Base-by-base conservation (phyloP, 176 grass and related monocot species). In the Musa schizocarpa region DNA sequence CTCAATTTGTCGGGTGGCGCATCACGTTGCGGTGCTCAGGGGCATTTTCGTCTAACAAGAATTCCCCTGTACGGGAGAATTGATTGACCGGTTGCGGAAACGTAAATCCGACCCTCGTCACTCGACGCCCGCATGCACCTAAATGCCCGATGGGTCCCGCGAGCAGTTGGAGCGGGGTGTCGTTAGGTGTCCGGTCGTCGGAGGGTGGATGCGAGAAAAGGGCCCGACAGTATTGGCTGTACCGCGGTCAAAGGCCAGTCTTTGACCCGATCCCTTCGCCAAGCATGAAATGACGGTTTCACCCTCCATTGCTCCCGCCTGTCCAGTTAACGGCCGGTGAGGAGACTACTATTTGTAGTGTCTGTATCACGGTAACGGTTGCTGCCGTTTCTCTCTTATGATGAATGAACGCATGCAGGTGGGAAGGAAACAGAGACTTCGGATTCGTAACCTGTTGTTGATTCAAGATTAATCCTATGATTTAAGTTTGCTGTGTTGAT, bases 221-320 rank as follows among this genome's bases (percentile, higher is more conserved):
- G 6, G 2, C 1, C 68, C 21, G 68, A 50, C 51, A 50, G 19
- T 50, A 52, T 50, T 70, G 34, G 68, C 68, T 52, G 68, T 70
- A 51, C 43, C 9, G 9, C 25, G 1, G 68, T 70, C 68, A 70
- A 70, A 70, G 14, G 17, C 68, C 17, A 51, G 43, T 43, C 43
- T 51, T 51, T 70, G 68, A 70, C 68, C 9, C 20, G 68, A 70
- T 70, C 68, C 43, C 68, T 52, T 65, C 63, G 23, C 63, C 68
- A 70, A 17, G 16, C 11, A n/a, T 4, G 20, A 68, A 71, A 66
- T 53, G 64, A 57, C 63, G 43, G 22, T 69, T 76, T 56, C 80
- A 3, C 27, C 63, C 78, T 50, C 17, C 34, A 43, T 43, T 43
- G 34, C 34, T 43, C 34, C 53, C 55, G 26, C 23, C 17, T 12